Percentiles rank a stretch among this genome's conserved stretches.
These are phyloP conservation scores for Byssoonygena ceratinophila DNA, from an alignment of 2,329 filamentous ascomycete species.

Conservation along the genomic window DNA sequence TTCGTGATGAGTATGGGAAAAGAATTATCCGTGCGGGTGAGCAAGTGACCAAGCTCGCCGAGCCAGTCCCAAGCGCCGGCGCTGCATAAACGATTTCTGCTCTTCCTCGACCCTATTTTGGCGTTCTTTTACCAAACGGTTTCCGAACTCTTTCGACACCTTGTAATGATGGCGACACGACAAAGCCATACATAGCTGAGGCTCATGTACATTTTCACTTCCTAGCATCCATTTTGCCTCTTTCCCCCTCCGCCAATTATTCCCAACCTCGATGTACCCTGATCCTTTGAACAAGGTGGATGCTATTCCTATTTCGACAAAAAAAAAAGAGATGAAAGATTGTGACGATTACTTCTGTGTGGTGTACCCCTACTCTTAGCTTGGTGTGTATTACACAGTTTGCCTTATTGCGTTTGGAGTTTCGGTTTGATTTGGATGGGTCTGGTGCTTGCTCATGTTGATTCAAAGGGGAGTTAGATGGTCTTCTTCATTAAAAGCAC, in stretches of 20 bases:
- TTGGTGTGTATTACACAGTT: neutral
- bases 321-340: neutral
- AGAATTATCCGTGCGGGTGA: conserved; percentile 75
- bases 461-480: neutral
- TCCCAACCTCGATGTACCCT: no score
- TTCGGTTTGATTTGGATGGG: conserved; percentile 3
- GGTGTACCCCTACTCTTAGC: neutral
- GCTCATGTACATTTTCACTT: neutral
- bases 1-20: conserved; percentile 70
- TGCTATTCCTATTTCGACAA: neutral
- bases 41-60: conserved; percentile 72
- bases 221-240: neutral
- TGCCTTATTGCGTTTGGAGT: conserved; percentile 5
- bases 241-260: neutral
- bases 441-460: neutral
- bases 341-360: neutral
- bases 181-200: neutral
- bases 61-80: conserved; percentile 72
- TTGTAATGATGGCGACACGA: conserved; percentile 10
- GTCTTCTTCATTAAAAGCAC: neutral
- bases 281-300: no score
- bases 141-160: neutral
- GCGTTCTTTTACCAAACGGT: neutral
- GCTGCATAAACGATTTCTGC: conserved; percentile 49
- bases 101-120: neutral